Evolutionary conservation across 108 stramenopile species (phyloP), one percentile per base, ranked within the genome.

Genomic region (Nitzschia sp.): DNA sequence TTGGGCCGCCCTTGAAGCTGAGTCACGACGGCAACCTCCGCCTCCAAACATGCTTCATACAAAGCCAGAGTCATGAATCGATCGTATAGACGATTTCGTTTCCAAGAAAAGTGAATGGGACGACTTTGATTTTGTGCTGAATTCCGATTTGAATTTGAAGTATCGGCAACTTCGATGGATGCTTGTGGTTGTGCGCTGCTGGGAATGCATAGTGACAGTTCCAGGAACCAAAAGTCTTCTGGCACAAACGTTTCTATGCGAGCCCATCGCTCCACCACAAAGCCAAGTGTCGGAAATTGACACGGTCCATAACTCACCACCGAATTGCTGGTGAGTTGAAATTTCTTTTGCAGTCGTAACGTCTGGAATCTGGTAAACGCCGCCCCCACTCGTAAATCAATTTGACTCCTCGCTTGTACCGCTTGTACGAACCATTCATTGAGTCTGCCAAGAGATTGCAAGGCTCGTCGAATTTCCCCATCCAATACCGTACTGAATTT

Each of bases 281-380:
- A 99, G n/a, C 99, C 99, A 42, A 99, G 75, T 2, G 98, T 98
- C 0, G 99, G 99, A 74, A 99, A 99, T 69, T 99, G 99, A 70
- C 99, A 99, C 1, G 99, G 97, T 18, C 99, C 99, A 71, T 98
- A 99, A 45, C 83, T 85, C 23, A 99, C 75, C 0, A 98, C 90
- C 1, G 76, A 30, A 17, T 76, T 75, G 33, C 64, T 47, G 33
- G 93, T 73, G 45, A 83, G 77, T 48, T 88, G 85, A 81, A 97
- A 98, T 54, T 90, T 85, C 56, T 84, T 84, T 76, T 96, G 97
- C 66, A 99, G 62, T 58, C 95, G 69, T 74, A 95, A 59, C n/a
- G 99, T 99, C 79, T 98, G 98, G 73, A 98, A 98, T 45, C 99
- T 77, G 0, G 99, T 98, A 77, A 99, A 99, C 4, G 95, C 96